phyloP scores from a whole-genome alignment of 2,329 filamentous ascomycete species.

The Fusarium equiseti region DNA sequence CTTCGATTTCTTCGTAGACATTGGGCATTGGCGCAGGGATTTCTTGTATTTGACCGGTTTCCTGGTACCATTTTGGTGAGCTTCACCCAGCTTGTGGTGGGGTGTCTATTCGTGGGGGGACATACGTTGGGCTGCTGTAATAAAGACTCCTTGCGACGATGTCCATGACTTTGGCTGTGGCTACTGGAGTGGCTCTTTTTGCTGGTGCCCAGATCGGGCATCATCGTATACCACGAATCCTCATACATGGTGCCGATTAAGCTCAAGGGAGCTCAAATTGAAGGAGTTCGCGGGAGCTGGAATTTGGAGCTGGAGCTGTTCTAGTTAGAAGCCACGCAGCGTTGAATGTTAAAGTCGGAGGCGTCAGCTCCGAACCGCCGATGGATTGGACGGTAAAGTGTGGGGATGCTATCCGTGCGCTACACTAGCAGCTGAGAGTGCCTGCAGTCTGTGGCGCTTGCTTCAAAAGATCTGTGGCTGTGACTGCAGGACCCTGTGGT shows the following conservation, averaged over 20 bases:
- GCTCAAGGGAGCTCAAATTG: conserved; percentile 33
- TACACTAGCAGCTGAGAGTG: conserved; percentile 8
- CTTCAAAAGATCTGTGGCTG: conserved; percentile 14
- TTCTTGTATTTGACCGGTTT: conserved; percentile 63
- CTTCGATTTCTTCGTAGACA: conserved; percentile 68
- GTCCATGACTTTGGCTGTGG: conserved; percentile 61
- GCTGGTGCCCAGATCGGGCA: conserved; percentile 70
- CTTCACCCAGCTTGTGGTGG: conserved; percentile 36
- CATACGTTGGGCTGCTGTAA: conserved; percentile 73
- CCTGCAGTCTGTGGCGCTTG: conserved; percentile 34
- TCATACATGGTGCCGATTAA: conserved; percentile 74
- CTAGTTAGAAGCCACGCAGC: conserved; percentile 49
- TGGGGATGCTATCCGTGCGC: conserved; percentile 26
- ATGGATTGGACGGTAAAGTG: conserved; percentile 36
- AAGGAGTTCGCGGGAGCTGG: conserved; percentile 21
- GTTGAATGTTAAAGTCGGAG: conserved; percentile 47
- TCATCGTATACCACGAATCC: conserved; percentile 86
- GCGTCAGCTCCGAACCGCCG: conserved; percentile 48
- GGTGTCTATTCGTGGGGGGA: conserved; percentile 14
- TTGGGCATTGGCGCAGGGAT: conserved; percentile 68
- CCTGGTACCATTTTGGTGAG: conserved; percentile 57
- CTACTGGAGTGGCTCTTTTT: conserved; percentile 61
- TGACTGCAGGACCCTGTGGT: not conserved
- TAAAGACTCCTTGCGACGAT: conserved; percentile 76
- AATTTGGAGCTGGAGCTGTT: conserved; percentile 18